A percentile compares a stretch with the other conserved stretches of the same genome.
These are phyloP conservation scores for Cutaneotrichosporon mucoides DNA, from an alignment of 1,284 basidiomycete genomes.

Conservation along the genomic window DNA sequence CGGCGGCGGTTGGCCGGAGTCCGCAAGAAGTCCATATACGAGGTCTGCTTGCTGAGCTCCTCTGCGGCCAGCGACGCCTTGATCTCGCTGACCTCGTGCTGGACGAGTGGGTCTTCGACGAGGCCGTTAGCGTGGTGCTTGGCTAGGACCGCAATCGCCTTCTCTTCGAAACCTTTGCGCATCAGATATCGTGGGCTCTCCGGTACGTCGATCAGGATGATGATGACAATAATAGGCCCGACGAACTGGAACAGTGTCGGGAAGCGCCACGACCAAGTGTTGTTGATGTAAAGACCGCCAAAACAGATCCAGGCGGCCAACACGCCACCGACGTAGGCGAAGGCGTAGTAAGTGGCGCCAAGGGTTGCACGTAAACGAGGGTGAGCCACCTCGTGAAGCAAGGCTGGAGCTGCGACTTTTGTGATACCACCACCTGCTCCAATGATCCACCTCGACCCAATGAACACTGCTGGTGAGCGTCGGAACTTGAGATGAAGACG, in stretches of 20 bases:
- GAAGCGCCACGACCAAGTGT: constrained; percentile 25
- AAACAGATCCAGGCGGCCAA: constrained; percentile 25
- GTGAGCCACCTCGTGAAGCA: constrained; percentile 28
- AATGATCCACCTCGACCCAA: constrained; percentile 25
- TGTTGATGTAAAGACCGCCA: constrained; percentile 25
- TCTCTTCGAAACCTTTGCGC: constrained; percentile 8
- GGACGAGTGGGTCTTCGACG: constrained; percentile 12
- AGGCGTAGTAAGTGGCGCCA: constrained; percentile 21
- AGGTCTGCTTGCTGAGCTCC: constrained; percentile 12
- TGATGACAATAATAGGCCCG: constrained; percentile 9
- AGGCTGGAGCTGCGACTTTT: constrained; percentile 22
- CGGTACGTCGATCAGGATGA: constrained; percentile 3
- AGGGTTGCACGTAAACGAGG: constrained; percentile 19
- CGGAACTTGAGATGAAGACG: neutral
- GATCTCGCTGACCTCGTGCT: constrained; percentile 29
- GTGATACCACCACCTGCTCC: constrained; percentile 32
- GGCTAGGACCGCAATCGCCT: constrained; percentile 16
- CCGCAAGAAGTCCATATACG: constrained; percentile 34
- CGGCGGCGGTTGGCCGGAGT: constrained; percentile 36
- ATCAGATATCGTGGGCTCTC: constrained; percentile 17
- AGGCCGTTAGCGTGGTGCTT: constrained; percentile 17
- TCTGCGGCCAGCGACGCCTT: constrained; percentile 25
- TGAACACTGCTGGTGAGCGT: constrained; percentile 13
- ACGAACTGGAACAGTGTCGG: constrained; percentile 14
- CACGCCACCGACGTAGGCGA: constrained; percentile 26